Base-by-base conservation (phyloP, 2,329 filamentous ascomycete genomes). In the Cladosporium sp. region DNA sequence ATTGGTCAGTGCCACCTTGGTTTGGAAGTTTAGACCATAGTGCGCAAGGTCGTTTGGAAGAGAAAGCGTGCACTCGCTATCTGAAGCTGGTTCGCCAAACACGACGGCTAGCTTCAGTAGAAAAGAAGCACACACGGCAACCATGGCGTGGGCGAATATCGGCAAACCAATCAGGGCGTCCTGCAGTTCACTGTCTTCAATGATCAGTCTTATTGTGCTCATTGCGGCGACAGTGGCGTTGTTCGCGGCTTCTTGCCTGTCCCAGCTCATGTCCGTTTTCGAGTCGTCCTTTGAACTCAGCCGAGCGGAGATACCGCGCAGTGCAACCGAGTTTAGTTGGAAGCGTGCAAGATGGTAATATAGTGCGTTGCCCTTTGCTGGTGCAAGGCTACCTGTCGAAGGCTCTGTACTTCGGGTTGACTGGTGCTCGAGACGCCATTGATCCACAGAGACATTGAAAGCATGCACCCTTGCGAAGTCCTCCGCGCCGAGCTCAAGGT, bases 321-420 rank as follows among this genome's bases (percentile, higher is more conserved):
- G 55, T 26, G 55, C n/a, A 15, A 58, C 34, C 5, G 55, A 58
- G 15, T 58, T 58, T 21, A 58, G 55, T 34, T 58, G 55, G 21
- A 58, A 58, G 34, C 55, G 55, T 15, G 55, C 55, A 24, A 58
- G 55, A 11, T 58, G 55, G 26, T 58, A 58, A n/a, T 41, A 58
- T 12, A 58, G 55, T 34, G 55, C 32, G 6, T 58, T 41, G 4
- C 30, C 55, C 11, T 58, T 58, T 7, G 34, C n/a, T 28, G 55
- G 55, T 12, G 34, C 34, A 41, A 24, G n/a, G 15, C 34, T 58
- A 21, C 5, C 21, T 34, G 21, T 41, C 4, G 32, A 5, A 41
- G 14, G 34, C 15, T 58, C 32, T 5, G 32, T 7, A n/a, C 8
- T 38, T 12, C 55, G 55, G n/a, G 21, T 14, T 15, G 55, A 41